Percentiles rank a stretch among this genome's conserved stretches.
phyloP scores from a whole-genome alignment of 2,329 filamentous ascomycete species.

The Ascomycota sp. region DNA sequence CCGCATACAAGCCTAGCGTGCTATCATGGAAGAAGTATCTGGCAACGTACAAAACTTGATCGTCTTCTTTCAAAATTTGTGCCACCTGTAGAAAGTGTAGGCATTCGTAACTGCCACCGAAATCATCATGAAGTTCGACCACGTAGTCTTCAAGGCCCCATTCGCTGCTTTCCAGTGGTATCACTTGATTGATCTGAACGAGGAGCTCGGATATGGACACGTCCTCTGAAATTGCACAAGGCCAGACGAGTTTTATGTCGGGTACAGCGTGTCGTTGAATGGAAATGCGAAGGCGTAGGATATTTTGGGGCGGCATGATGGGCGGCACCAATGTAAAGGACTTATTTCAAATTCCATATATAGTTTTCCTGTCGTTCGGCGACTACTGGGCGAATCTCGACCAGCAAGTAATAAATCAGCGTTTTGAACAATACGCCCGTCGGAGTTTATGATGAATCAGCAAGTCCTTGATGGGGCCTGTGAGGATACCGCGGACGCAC shows the following conservation, averaged over 20 bases:
- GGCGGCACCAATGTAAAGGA: neutral
- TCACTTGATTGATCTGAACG: conserved; percentile 54
- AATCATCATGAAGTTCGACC: conserved; percentile 44
- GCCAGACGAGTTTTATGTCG: conserved; percentile 52
- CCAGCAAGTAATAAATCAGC: no score
- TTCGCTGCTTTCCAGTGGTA: conserved; percentile 61
- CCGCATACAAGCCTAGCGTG: no score
- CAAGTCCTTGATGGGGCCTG: no score
- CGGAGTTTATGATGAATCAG: no score
- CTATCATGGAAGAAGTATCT: no score
- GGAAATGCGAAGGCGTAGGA: conserved; percentile 50
- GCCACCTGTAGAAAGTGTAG: conserved; percentile 62
- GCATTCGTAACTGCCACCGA: conserved; percentile 56
- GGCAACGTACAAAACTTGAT: conserved; percentile 52
- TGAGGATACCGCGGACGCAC: no score
- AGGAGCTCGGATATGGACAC: conserved; percentile 60
- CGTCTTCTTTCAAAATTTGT: conserved; percentile 57
- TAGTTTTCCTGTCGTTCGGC: no score
- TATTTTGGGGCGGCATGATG: conserved; percentile 8
- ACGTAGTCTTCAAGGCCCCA: conserved; percentile 86
- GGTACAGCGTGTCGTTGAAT: conserved; percentile 58
- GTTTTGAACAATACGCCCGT: no score
- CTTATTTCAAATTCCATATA: no score
- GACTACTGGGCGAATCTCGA: no score
- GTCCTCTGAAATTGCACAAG: conserved; percentile 32